These are phyloP conservation scores for Colletotrichum cordylinicola DNA, from an alignment of 2,329 filamentous ascomycete species.

Conservation along the genomic window DNA sequence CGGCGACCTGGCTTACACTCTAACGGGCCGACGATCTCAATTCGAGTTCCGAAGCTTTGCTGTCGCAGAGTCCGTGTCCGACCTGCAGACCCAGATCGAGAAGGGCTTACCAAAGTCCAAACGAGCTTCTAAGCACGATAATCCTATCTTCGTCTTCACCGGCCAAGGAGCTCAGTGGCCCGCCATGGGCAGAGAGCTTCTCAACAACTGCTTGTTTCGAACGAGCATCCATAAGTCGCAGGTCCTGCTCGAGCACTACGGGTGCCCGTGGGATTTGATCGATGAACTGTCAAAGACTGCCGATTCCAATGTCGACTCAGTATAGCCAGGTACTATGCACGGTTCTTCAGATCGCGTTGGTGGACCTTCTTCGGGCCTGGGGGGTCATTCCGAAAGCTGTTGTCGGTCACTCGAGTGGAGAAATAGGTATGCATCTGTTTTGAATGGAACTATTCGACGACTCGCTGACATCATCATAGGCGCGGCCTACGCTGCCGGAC, in stretches of 20 bases:
- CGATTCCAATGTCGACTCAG: neutral
- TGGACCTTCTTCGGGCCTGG: slow-evolving; percentile 48
- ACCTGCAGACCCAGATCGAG: neutral
- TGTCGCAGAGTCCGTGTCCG: neutral
- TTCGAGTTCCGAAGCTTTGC: neutral
- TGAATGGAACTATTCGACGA: accelerated
- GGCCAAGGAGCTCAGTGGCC: slow-evolving; percentile 43
- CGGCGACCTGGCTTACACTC: neutral
- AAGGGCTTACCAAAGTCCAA: neutral
- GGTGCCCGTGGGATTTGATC: neutral
- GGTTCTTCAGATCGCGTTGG: slow-evolving; percentile 52
- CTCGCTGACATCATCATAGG: neutral
- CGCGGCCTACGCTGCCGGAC: slow-evolving; percentile 47
- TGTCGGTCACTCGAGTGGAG: slow-evolving; percentile 1
- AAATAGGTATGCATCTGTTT: neutral
- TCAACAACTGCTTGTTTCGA: slow-evolving; percentile 21
- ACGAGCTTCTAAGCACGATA: neutral
- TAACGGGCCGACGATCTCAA: neutral
- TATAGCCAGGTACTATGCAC: slow-evolving; percentile 46
- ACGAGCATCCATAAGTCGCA: neutral
- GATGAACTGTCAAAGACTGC: neutral
- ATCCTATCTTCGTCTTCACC: slow-evolving; percentile 33
- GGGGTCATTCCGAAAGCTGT: slow-evolving; percentile 31
- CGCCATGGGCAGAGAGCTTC: slow-evolving; percentile 36
- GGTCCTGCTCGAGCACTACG: neutral